Conservation (phyloP, 1,284 basidiomycete genomes). For the Pterula multifida region DNA sequence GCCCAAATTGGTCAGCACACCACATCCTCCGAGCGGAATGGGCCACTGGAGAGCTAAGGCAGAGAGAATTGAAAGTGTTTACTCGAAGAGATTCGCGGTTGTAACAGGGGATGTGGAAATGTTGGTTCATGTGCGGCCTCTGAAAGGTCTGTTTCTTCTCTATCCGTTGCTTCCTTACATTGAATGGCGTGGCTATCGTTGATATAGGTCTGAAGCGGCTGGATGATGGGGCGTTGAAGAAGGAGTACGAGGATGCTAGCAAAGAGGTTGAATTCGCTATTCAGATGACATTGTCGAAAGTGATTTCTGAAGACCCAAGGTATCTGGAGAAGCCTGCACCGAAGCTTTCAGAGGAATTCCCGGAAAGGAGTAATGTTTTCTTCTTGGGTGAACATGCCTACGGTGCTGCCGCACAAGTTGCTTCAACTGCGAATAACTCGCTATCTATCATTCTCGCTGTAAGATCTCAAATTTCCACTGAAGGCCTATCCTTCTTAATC, state of each 20-base stretch:
- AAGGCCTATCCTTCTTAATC: neutral
- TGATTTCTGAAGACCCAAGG: slow-evolving; percentile 80
- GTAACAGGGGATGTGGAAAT: slow-evolving; percentile 76
- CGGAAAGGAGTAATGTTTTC: slow-evolving; percentile 83
- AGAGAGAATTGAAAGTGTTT: slow-evolving; percentile 71
- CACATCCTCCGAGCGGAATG: slow-evolving; percentile 57
- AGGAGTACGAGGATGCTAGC: slow-evolving; percentile 80
- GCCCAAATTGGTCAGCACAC: slow-evolving; percentile 54
- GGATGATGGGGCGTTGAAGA: slow-evolving; percentile 84
- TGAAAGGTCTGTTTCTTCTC: slow-evolving; percentile 56
- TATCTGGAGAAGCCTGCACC: slow-evolving; percentile 78
- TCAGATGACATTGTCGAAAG: slow-evolving; percentile 71
- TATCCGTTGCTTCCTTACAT: neutral
- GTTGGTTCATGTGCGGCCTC: slow-evolving; percentile 71
- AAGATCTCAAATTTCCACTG: slow-evolving; percentile 15
- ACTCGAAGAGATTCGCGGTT: slow-evolving; percentile 86
- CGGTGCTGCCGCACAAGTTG: slow-evolving; percentile 89
- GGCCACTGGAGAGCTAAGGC: slow-evolving; percentile 68
- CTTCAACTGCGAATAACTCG: slow-evolving; percentile 50
- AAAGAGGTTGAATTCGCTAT: slow-evolving; percentile 81
- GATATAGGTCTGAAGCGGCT: slow-evolving; percentile 71
- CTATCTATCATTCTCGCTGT: slow-evolving; percentile 78
- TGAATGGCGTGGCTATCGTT: slow-evolving; percentile 3
- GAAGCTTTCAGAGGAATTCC: slow-evolving; percentile 82
- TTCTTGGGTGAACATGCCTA: slow-evolving; percentile 92